Percentiles rank a stretch among this genome's conserved stretches.
Evolutionary conservation across 371 early-diverging fungal species (phyloP).

Genomic region (Syncephalis plumigaleata): DNA sequence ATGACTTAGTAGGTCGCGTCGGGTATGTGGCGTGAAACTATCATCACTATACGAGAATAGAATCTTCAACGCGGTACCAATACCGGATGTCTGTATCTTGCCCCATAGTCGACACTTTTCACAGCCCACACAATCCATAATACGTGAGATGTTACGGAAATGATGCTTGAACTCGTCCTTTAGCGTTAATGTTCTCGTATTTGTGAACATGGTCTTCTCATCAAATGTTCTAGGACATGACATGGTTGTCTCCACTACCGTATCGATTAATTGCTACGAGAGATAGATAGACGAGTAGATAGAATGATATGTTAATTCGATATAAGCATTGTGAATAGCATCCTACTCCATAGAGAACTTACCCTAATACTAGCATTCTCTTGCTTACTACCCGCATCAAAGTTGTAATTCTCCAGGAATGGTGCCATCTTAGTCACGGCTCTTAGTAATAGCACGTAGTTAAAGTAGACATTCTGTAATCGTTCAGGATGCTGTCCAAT

Average conservation of each 20-base stretch:
- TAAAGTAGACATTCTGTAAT: slow-evolving; percentile 85
- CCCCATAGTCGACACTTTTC: slow-evolving; percentile 98
- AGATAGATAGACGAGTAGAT: neutral
- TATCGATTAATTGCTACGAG: slow-evolving; percentile 12
- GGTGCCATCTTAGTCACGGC: slow-evolving; percentile 67
- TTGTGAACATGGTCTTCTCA: slow-evolving; percentile 60
- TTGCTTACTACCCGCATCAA: slow-evolving; percentile 28
- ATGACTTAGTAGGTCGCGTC: slow-evolving; percentile 42
- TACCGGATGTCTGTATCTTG: slow-evolving; percentile 64
- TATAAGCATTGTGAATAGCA: too few species aligned
- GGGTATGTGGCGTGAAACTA: slow-evolving; percentile 17
- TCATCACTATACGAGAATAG: slow-evolving; percentile 73
- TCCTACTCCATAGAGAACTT: too few species aligned
- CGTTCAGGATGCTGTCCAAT: slow-evolving; percentile 82
- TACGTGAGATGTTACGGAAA: slow-evolving; percentile 88
- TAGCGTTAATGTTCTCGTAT: slow-evolving; percentile 18
- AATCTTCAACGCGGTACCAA: slow-evolving; percentile 89
- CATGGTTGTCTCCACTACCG: slow-evolving; percentile 32
- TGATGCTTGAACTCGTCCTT: slow-evolving; percentile 73
- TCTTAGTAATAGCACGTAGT: slow-evolving; percentile 67
- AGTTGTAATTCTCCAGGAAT: slow-evolving; percentile 51
- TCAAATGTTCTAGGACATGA: slow-evolving; percentile 69
- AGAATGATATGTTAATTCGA: too few species aligned
- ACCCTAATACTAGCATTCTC: slow-evolving; percentile 33
- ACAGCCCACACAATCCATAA: slow-evolving; percentile 97